These are phyloP conservation scores for Arachis hypogaea DNA, from an alignment of 306 rosid genomes.

Conservation along the genomic window DNA sequence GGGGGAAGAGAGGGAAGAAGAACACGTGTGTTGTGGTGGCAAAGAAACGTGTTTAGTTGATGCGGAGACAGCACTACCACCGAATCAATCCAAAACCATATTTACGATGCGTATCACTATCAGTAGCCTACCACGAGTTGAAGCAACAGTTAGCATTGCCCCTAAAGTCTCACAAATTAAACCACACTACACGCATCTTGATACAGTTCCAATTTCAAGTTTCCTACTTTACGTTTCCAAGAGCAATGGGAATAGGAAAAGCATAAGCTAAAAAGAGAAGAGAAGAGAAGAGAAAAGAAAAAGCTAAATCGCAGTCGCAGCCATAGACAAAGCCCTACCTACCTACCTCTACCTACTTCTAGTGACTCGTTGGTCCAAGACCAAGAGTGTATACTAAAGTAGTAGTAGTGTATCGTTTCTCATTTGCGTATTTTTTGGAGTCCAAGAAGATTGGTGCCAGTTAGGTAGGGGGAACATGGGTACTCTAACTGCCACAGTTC, in stretches of 20 bases:
- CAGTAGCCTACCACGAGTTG: slow-evolving; percentile 12
- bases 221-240: neutral
- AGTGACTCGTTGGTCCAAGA: too few species aligned
- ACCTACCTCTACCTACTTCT: too few species aligned
- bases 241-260: neutral
- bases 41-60: slow-evolving; percentile 30
- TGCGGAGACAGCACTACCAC: slow-evolving; percentile 8
- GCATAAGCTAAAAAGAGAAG: slow-evolving; percentile 2
- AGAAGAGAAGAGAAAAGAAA: too few species aligned
- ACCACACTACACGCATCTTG: slow-evolving; percentile 48
- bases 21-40: slow-evolving; percentile 24
- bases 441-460: slow-evolving; percentile 37
- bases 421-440: neutral
- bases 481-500: slow-evolving; percentile 54
- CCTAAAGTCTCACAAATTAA: neutral
- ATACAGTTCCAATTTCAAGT: neutral
- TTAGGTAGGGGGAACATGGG: slow-evolving; percentile 47
- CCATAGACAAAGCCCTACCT: too few species aligned
- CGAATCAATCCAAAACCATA: slow-evolving; percentile 18
- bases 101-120: neutral
- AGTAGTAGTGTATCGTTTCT: too few species aligned
- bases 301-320: too few species aligned
- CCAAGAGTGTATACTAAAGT: too few species aligned
- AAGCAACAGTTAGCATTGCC: slow-evolving; percentile 46
- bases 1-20: neutral